Base-by-base conservation (phyloP, 2,329 filamentous ascomycete genomes). In the Colletotrichum zoysiae region DNA sequence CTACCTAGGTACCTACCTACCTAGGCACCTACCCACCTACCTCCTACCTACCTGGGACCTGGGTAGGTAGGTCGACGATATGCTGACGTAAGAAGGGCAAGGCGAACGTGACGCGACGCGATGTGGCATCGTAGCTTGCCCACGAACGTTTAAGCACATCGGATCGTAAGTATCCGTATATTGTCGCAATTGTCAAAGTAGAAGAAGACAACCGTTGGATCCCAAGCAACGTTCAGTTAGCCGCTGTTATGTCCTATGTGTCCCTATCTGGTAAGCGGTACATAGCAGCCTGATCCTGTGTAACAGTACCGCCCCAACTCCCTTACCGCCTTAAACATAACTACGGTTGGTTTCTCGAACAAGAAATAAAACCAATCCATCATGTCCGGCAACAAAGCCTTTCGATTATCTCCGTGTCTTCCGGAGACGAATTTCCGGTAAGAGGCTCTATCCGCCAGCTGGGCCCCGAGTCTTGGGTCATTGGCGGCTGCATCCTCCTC, bases 71-170 rank as follows among this genome's bases (percentile, higher is more conserved):
- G 35, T 35, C 33, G 5, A 35, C 26, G 20, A 5, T 20, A 14
- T 57, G 63, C 51, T 65, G 53, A 59, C 61, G 67, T 69, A 65
- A 69, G 62, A 35, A 16, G 20, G 35, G 61, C 30, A 18, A 14
- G 23, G n/a, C 5, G 42, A 20, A 23, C 48, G n/a, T 38, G 30
- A 50, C 58, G 60, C 46, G 60, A 53, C 48, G 35, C 35, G 60
- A 48, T 44, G 42, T 38, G 35, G 9, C 35, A 38, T 38, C 35
- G 4, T 3, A 30, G 30, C 30, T 30, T 30, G 30, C 30, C 4
- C 30, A 30, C 30, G 30, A 30, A 5, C 4, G 3, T 30, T 30
- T 0, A 30, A 4, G 30, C 30, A 30, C 30, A 30, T 30, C 30
- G 30, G 30, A 30, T 30, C 3, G 30, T 30, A 30, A 30, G 30